Base-by-base conservation (phyloP, 345 rosid species). In the Zanthoxylum bungeanum region DNA sequence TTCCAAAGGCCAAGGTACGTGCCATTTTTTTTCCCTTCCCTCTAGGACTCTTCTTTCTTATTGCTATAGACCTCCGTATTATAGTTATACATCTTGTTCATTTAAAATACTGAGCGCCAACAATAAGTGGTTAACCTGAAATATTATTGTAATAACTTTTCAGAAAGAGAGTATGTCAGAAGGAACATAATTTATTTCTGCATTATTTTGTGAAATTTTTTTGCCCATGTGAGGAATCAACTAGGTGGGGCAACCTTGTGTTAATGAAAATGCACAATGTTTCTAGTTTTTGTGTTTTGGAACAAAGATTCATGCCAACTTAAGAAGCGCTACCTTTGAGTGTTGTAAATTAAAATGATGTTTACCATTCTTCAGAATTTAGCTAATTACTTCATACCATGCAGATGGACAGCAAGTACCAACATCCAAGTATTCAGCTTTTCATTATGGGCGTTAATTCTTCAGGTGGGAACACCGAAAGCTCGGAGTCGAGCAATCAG, bases 371-470 rank as follows among this genome's bases (percentile, higher is more conserved):
- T 2, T 58, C 17, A 3, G 28, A n/a, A 17, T 52, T 34, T 34
- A 12, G 36, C 50, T 64, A 46, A 55, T 21, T n/a, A 34, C 49
- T 37, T 58, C 10, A 5, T 59, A 55, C 25, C 22, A 24, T 79
- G 77, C 83, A 94, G 98, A 92, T 94, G 98, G 87, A 94, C 62
- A 62, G 66, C 63, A 82, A 85, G 74, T 92, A 92, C 82, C 97
- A 89, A 34, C 97, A 94, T 77, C 88, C 93, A 14, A 92, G 95
- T 64, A 94, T 92, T 80, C 97, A 92, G 77, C 86, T 94, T 62
- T 94, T 81, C 83, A 82, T 87, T 65, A 87, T 94, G 97, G 83
- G 87, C 51, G 60, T 77, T 39, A 86, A 84, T 74, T 71, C 81
- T 76, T 14, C 73, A 12, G 79, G 59, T 47, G 82, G 74, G 46